Conservation (phyloP, 768 basidiomycete genomes). For the Cystobasidium onofrii region DNA sequence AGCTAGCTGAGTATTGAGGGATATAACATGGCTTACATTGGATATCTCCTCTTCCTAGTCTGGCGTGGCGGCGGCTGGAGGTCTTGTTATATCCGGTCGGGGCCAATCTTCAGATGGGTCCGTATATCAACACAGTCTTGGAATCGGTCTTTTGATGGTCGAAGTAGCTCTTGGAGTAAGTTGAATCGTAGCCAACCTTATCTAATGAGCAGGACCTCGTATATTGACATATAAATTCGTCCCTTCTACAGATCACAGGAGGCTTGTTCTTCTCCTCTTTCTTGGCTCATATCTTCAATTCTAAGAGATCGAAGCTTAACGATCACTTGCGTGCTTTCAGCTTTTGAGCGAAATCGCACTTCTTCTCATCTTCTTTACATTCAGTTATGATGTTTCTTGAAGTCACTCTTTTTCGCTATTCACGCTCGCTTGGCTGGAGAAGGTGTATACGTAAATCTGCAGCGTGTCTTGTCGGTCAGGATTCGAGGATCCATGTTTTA, state of each 20-base stretch:
- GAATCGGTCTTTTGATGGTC: constrained; percentile 32
- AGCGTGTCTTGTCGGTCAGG: too few species aligned
- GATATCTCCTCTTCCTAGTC: background rate
- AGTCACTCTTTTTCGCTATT: too few species aligned
- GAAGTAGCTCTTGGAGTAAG: constrained; percentile 30
- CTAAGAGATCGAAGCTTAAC: background rate
- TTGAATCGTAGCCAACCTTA: too few species aligned
- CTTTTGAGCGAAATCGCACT: background rate
- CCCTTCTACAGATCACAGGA: constrained; percentile 34
- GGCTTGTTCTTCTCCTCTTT: constrained; percentile 34
- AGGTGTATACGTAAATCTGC: too few species aligned
- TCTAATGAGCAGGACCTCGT: too few species aligned
- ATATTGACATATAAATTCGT: too few species aligned
- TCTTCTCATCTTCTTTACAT: too few species aligned
- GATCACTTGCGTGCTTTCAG: constrained; percentile 7
- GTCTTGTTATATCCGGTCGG: background rate
- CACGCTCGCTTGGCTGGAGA: too few species aligned
- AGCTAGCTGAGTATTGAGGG: background rate
- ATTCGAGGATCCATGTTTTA: constrained; percentile 32
- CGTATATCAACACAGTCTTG: constrained; percentile 5
- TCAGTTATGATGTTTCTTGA: too few species aligned
- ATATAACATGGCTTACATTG: too few species aligned
- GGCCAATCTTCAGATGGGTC: background rate
- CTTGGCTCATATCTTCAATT: background rate
- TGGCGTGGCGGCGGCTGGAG: background rate